A percentile compares a stretch with the other conserved stretches of the same genome.
These are phyloP conservation scores for Beauveria medogensis DNA, from an alignment of 2,329 filamentous ascomycete genomes.

Conservation along the genomic window DNA sequence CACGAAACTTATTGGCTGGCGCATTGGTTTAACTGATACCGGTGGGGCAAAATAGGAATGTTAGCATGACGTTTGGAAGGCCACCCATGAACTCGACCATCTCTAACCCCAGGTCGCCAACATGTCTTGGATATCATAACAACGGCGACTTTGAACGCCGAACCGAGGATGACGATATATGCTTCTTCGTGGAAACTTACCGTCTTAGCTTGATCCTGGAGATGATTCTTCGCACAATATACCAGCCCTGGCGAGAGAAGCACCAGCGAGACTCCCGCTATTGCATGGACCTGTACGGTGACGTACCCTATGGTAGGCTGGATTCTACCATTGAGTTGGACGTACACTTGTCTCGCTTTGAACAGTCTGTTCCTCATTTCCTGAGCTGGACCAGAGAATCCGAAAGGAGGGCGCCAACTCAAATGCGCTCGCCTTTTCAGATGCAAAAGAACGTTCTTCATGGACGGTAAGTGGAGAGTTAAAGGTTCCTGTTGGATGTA, in stretches of 20 bases:
- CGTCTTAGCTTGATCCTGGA: constrained; percentile 16
- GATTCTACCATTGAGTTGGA: constrained; percentile 3
- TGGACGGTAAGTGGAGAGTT: not conserved
- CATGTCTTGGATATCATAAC: constrained; percentile 15
- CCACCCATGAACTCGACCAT: constrained; percentile 21
- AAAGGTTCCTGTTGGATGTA: not conserved
- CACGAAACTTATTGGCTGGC: no score
- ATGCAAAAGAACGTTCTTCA: not conserved
- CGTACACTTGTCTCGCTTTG: not conserved
- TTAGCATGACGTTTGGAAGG: constrained; percentile 30
- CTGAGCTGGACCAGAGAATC: not conserved
- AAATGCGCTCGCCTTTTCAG: not conserved
- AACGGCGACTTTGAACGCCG: not conserved
- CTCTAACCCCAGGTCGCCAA: not conserved
- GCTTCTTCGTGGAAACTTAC: constrained; percentile 16
- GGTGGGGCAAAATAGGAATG: no score
- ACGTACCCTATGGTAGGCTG: not conserved
- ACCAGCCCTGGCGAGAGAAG: constrained; percentile 17
- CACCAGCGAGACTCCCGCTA: not conserved
- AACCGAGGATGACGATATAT: constrained; percentile 2
- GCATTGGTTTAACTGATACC: no score
- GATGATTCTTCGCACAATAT: constrained; percentile 26
- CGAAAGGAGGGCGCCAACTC: not conserved
- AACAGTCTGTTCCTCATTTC: not conserved
- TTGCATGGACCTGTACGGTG: not conserved